Percentiles rank a stretch among this genome's conserved stretches.
Evolutionary conservation across 768 basidiomycete genomes (phyloP).

Genomic region (Leccinum rimulosum): DNA sequence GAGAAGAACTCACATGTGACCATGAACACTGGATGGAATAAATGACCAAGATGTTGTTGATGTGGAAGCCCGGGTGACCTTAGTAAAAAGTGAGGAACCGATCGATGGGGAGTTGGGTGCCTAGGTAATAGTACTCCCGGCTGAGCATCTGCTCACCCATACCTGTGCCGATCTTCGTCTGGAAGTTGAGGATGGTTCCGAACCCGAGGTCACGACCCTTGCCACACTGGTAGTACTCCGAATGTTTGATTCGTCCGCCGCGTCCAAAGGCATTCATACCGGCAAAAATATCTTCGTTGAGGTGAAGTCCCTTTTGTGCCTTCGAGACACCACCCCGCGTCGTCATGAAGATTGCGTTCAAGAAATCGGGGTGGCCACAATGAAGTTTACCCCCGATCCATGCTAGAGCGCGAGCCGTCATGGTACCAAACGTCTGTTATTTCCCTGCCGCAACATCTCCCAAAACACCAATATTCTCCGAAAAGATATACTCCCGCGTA

Average conservation of each 20-base stretch:
- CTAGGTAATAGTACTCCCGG: constrained; percentile 98
- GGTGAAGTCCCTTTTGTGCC: constrained; percentile 96
- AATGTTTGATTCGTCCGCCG: constrained; percentile 98
- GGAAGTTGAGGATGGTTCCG: constrained; percentile 98
- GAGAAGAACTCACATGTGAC: constrained; percentile 65
- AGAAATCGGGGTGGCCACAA: constrained; percentile 99
- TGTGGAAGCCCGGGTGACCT: constrained; percentile 98
- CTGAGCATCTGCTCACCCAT: constrained; percentile 99
- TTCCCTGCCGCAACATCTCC: constrained; percentile 99
- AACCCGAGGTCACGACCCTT: constrained; percentile 99
- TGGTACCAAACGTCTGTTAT: constrained; percentile 99
- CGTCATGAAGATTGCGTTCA: constrained; percentile 97
- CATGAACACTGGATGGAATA: constrained; percentile 99
- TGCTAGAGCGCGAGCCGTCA: constrained; percentile 91
- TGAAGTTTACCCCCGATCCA: constrained; percentile 99
- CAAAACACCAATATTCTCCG: constrained; percentile 98
- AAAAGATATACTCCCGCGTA: constrained; percentile 99
- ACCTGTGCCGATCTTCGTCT: constrained; percentile 99
- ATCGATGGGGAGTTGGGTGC: constrained; percentile 96
- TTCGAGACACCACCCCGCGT: constrained; percentile 99
- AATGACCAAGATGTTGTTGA: constrained; percentile 99
- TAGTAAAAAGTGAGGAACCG: constrained; percentile 99
- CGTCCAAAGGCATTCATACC: constrained; percentile 99
- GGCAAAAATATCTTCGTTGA: constrained; percentile 99
- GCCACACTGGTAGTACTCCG: constrained; percentile 99